Evolutionary conservation across 177 flowering plant species (phyloP).

Genomic region (Vitis hybrid): DNA sequence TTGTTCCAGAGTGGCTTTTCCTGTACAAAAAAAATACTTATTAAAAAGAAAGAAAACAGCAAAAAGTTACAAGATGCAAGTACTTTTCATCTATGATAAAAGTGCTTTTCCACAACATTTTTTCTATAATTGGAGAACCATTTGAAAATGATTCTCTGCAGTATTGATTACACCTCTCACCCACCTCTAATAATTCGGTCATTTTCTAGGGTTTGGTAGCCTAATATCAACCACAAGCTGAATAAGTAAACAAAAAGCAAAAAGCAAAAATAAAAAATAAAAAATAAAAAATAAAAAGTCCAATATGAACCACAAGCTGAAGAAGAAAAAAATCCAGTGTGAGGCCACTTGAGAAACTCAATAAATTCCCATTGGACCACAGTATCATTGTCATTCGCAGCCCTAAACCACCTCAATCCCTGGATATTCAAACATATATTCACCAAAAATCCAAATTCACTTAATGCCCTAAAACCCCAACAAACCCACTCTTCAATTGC

Average conservation of each 20-base stretch:
- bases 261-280: too few relatives aligned
- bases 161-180: constrained; percentile 13
- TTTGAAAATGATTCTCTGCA: background rate
- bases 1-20: constrained; percentile 19
- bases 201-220: background rate
- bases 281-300: too few relatives aligned
- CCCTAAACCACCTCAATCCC: constrained; percentile 6
- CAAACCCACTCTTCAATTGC: background rate
- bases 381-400: background rate
- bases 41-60: background rate
- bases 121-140: background rate
- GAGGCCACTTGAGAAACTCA: background rate
- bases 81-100: background rate
- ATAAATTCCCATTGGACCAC: constrained; percentile 12
- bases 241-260: too few relatives aligned
- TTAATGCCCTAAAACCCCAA: background rate
- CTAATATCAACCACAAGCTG: too few relatives aligned
- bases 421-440: background rate
- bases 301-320: too few relatives aligned
- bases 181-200: constrained; percentile 15
- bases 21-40: constrained; percentile 13
- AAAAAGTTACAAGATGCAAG: background rate
- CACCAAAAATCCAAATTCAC: background rate
- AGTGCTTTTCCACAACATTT: background rate
- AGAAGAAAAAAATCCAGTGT: too few relatives aligned